Base-by-base conservation (phyloP, 106 monocot species). In the Dioscorea zingiberensis region DNA sequence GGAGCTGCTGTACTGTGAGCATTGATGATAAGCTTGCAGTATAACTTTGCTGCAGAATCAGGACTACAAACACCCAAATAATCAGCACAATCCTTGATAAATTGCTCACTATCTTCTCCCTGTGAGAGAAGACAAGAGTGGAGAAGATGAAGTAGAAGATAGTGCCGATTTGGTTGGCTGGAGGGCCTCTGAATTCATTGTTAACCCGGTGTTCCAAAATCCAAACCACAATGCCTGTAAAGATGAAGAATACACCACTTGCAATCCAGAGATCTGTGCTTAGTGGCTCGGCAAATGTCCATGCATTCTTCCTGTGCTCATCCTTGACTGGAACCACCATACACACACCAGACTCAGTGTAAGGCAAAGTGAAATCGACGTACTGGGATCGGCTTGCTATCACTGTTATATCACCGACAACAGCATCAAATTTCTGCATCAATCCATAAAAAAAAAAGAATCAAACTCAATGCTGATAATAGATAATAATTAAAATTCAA, bases 81-180 rank as follows among this genome's bases (percentile, higher is more conserved):
- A 76, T 57, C 14, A 82, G 7, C 13, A 69, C 66, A 5, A 74
- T 0, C 32, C 60, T 68, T 11, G 82, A 65, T 12, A 77, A 45
- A 29, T 66, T 69, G 66, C 62, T 73, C 21, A 1, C 13, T 14
- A 82, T 21, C 48, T 48, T 72, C 72, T 78, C 70, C 64, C 87
- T 80, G 68, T 95, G 85, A 0, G 84, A 76, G 30, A 76, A 84
- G 45, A 85, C 81, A 4, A 84, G 47, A n/a, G 78, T 84, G n/a
- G 88, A 84, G 78, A 89, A 89, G 27, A 76, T 28, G 70, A 89
- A 89, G 67, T 82, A 89, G 64, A 89, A 84, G 21, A 81, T 45
- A 0, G 78, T 70, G 32, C 84, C 81, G 2, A 84, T 21, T 48
- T 88, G 88, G 25, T 74, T 25, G 4, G 38, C 0, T 17, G 68